Percentiles rank a stretch among this genome's conserved stretches.
These are phyloP conservation scores for Quercus dentata DNA, from an alignment of 306 rosid genomes.

Conservation along the genomic window DNA sequence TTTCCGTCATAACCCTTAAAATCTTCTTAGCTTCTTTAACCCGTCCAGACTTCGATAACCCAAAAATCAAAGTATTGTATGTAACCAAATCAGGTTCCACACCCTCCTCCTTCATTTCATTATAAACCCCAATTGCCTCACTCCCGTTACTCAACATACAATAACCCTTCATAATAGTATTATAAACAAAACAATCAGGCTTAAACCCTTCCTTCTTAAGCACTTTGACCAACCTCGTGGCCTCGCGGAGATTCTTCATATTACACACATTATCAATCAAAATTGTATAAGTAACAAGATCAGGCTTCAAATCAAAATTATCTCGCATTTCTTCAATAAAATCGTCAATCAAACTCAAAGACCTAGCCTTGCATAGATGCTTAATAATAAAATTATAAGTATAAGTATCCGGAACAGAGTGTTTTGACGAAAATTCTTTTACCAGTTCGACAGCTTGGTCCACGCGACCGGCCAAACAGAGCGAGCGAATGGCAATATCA, in stretches of 20 bases:
- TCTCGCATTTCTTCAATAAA: slow-evolving; percentile 61
- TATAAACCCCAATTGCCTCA: slow-evolving; percentile 70
- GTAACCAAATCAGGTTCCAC: slow-evolving; percentile 85
- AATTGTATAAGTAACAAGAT: slow-evolving; percentile 75
- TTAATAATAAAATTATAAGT: slow-evolving; percentile 69
- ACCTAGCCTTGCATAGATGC: slow-evolving; percentile 56
- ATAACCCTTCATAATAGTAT: slow-evolving; percentile 84
- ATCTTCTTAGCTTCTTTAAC: slow-evolving; percentile 68
- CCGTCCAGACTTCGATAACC: slow-evolving; percentile 65
- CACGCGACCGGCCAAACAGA: slow-evolving; percentile 42
- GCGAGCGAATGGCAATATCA: slow-evolving; percentile 64
- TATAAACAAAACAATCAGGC: slow-evolving; percentile 76
- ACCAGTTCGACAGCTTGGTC: slow-evolving; percentile 58
- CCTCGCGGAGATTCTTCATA: slow-evolving; percentile 68
- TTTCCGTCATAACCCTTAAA: slow-evolving; percentile 59
- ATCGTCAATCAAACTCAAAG: slow-evolving; percentile 37
- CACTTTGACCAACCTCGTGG: slow-evolving; percentile 48
- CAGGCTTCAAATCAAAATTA: slow-evolving; percentile 49
- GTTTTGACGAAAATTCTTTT: slow-evolving; percentile 52
- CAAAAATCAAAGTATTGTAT: slow-evolving; percentile 76
- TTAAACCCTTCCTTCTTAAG: slow-evolving; percentile 72
- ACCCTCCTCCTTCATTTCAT: slow-evolving; percentile 73
- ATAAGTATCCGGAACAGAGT: slow-evolving; percentile 53
- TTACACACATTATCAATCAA: slow-evolving; percentile 84
- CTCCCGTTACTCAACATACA: slow-evolving; percentile 69